Evolutionary conservation across 495 filamentous ascomycete species (phyloP).

Genomic region (Talaromyces stipitatus): DNA sequence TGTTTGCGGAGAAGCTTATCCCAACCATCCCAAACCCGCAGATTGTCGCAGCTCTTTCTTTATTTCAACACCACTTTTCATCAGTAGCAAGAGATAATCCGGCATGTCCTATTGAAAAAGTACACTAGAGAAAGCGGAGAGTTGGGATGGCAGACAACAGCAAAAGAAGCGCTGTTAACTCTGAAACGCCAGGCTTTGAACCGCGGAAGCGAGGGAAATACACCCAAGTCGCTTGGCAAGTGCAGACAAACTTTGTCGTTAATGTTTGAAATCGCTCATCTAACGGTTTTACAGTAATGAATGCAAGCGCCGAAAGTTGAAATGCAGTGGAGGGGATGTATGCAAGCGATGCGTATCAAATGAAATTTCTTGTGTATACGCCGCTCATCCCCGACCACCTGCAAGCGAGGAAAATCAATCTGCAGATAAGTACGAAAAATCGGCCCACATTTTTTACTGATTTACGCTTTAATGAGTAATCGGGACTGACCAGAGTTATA

Average conservation of each 20-base stretch:
- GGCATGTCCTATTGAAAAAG: too few species aligned
- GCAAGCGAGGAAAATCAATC: not conserved
- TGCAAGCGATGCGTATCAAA: conserved; percentile 68
- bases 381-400: conserved; percentile 8
- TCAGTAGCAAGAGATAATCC: too few species aligned
- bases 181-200: not conserved
- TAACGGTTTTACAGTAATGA: conserved; percentile 51
- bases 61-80: not conserved
- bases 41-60: not conserved
- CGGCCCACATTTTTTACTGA: too few species aligned
- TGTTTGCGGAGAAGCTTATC: not conserved
- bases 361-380: conserved; percentile 62
- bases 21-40: not conserved
- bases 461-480: too few species aligned
- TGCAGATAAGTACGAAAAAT: not conserved
- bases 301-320: conserved; percentile 87
- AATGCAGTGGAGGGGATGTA: conserved; percentile 74
- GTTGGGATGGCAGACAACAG: not conserved
- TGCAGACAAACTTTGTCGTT: not conserved
- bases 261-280: not conserved
- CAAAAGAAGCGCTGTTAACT: not conserved
- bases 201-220: conserved; percentile 28
- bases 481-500: conserved; percentile 7
- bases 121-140: too few species aligned
- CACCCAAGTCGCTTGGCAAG: conserved; percentile 31